Base-by-base conservation (phyloP, 2,329 filamentous ascomycete species). In the Ceratocystis lukuohia region DNA sequence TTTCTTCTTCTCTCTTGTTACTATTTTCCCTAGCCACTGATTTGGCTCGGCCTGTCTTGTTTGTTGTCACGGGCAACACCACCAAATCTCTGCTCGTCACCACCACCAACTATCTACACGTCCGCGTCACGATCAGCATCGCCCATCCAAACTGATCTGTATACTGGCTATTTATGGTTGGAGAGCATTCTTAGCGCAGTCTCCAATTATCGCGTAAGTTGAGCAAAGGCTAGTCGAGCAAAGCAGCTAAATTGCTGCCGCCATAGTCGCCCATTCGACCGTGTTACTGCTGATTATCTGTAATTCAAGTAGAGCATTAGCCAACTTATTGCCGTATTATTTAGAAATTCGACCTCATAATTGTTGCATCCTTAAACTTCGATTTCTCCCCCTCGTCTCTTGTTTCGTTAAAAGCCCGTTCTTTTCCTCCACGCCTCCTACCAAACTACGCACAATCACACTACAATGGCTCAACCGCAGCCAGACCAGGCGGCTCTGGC, bases 401-500 rank as follows among this genome's bases (percentile, higher is more conserved):
- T 8, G 45, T 3, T 22, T 20, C 5, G 3, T 22, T 12, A 50
- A 12, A 66, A 45, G 20, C 7, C 4, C 6, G 10, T 17, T 57
- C n/a, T 57, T 6, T 28, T 17, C 0, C 22, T 44, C 61, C 10
- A 10, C 41, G 20, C n/a, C 28, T n/a, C 44, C 41, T 25, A 7
- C 17, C 25, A 20, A 45, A 6, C 41, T 1, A 48, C 61, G 17
- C 25, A 33, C 15, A 25, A 12, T 44, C 8, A 10, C 17, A 4
- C 5, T n/a, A 46, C 61, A 41, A 67, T 67, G 65, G 62, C 65
- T 30, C 65, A 67, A 67, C 65, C 62, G 64, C 65, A 67, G 37
- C 45, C 66, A 25, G 63, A 59, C 25, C 66, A 68, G 44, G 57
- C 37, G 37, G 37, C 56, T 37, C 37, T 68, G 41, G 57, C 66